Base-by-base conservation (phyloP, 345 rosid species). In the Gynandropsis gynandra region DNA sequence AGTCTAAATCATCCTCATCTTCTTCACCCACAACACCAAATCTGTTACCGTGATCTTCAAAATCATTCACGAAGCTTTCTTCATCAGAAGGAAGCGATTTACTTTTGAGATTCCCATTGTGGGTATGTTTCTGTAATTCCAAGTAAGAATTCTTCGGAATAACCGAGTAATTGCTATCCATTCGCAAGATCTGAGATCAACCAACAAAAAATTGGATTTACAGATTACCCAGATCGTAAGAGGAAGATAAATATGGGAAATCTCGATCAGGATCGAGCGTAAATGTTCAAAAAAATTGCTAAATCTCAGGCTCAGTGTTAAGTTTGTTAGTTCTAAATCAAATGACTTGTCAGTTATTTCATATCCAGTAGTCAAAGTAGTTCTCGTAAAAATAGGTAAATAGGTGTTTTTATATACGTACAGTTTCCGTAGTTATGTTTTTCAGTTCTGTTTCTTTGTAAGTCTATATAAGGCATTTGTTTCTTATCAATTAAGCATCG, bases 111-210 rank as follows among this genome's bases (percentile, higher is more conserved):
- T 50, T 63, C 21, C 41, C 72, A 33, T 60, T 18, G 38, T 49
- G 69, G 15, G 72, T 51, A 3, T 64, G 83, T 50, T 69, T 35
- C 56, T 82, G 87, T 57, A 81, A 58, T 64, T 90, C 95, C 10
- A 75, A 76, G 49, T 61, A 68, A 2, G 85, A 71, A 35, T 45
- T 70, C 56, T 80, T 83, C 56, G 87, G 71, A 13, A 90, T 59
- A 20, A 70, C 73, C 19, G 80, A 67, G 68, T 90, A 87, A 44
- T 70, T 76, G 67, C 82, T 77, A 64, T 72, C 89, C 98, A 89
- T 89, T 50, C 46, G 56, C 55, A 32, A 66, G 61, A 66, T 66
- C 70, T 52, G 39, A 16, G 10, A 11, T 7, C 10, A 8, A 19
- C n/a, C 1, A 16, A n/a, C 27, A 37, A 47, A 38, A 1, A 13